Evolutionary conservation across 2,329 filamentous ascomycete species (phyloP).

Genomic region (Pestalotiopsis sp.): DNA sequence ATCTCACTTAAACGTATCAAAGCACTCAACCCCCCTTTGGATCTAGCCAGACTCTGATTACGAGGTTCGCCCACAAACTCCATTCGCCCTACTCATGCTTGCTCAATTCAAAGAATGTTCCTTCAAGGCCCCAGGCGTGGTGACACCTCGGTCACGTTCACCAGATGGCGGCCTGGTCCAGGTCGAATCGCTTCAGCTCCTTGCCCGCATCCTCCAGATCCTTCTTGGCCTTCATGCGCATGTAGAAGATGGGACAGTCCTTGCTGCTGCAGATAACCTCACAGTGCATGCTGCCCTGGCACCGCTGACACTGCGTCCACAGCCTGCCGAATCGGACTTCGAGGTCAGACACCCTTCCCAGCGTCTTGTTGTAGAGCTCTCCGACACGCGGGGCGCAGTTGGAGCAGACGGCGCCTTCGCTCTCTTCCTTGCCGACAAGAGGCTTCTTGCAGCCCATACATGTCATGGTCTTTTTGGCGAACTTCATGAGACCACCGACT

Average conservation of each 20-base stretch:
- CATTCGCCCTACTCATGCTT: conserved; percentile 15
- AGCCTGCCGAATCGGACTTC: conserved; percentile 90
- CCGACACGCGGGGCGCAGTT: conserved; percentile 84
- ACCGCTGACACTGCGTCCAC: conserved; percentile 98
- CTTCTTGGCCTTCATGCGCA: conserved; percentile 99
- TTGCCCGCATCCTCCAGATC: conserved; percentile 94
- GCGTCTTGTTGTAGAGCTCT: conserved; percentile 90
- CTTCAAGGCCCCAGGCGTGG: conserved; percentile 16
- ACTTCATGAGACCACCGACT: conserved; percentile 96
- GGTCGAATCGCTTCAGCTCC: conserved; percentile 87
- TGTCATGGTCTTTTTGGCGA: conserved; percentile 94
- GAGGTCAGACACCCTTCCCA: conserved; percentile 86
- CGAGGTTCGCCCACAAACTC: conserved; percentile 8
- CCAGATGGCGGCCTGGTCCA: conserved; percentile 72
- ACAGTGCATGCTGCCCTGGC: conserved; percentile 96
- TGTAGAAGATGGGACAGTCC: conserved; percentile 99
- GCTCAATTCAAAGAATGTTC: conserved; percentile 15
- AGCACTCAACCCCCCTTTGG: background rate
- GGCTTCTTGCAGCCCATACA: conserved; percentile 99
- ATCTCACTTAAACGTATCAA: background rate
- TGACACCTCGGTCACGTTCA: conserved; percentile 26
- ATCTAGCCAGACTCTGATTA: background rate
- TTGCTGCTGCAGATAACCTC: conserved; percentile 96
- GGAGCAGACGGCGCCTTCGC: conserved; percentile 82
- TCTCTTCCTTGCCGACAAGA: conserved; percentile 77